Evolutionary conservation across 768 basidiomycete species (phyloP).

Genomic region (Collybia nuda): DNA sequence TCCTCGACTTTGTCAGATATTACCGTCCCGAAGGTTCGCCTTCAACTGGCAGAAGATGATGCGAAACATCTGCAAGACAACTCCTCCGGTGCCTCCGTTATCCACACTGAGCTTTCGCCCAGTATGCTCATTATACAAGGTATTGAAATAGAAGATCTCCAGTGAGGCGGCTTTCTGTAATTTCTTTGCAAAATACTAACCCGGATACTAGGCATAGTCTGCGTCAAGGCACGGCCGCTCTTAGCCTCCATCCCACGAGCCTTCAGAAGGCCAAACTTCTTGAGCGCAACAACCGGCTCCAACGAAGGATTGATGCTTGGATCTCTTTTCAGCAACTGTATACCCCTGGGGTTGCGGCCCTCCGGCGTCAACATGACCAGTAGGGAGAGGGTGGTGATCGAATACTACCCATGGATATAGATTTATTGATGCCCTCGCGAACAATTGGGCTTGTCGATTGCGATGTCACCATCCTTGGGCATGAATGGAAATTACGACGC

Average conservation of each 20-base stretch:
- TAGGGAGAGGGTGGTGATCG: neutral
- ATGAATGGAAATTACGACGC: constrained; percentile 25
- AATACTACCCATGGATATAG: neutral
- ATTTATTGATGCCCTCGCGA: constrained; percentile 2
- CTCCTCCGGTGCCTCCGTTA: neutral
- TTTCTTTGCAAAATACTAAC: too few relatives aligned
- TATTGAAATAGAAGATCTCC: constrained; percentile 2
- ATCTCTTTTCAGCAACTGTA: constrained; percentile 23
- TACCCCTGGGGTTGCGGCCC: constrained; percentile 16
- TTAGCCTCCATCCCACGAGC: constrained; percentile 22
- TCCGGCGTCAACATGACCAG: constrained; percentile 1
- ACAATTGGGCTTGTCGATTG: neutral
- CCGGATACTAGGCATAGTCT: constrained; percentile 13
- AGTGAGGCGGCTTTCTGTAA: constrained; percentile 21
- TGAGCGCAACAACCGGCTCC: constrained; percentile 19
- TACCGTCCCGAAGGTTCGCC: constrained; percentile 2
- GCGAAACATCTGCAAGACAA: neutral
- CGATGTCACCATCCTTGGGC: constrained; percentile 6
- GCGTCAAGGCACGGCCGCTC: constrained; percentile 5
- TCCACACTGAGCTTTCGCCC: constrained; percentile 8
- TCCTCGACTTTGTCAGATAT: neutral
- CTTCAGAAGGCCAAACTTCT: constrained; percentile 26
- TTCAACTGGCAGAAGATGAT: constrained; percentile 12
- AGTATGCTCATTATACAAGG: constrained; percentile 23
- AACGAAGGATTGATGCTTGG: constrained; percentile 26